Evolutionary conservation across 441 rosid genomes (phyloP), one percentile per base, ranked within the genome.

Genomic region (Arabidopsis hybrid): DNA sequence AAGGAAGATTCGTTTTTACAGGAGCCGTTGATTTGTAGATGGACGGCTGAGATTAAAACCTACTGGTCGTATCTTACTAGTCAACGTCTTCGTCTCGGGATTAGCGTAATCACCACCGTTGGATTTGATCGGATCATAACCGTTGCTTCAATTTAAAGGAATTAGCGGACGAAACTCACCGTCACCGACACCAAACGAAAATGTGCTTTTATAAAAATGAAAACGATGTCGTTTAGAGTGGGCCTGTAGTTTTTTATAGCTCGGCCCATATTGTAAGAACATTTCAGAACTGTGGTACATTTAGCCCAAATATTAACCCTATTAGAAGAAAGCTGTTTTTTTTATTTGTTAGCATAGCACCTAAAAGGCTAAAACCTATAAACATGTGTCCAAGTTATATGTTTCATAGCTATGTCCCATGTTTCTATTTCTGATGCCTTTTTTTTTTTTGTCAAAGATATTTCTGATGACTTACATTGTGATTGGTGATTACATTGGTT

Each of bases 71-170:
- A 17, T 21, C 18, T 29, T 40, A 6, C 0, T 51, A 61, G 55
- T 63, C 78, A 72, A 65, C 46, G 53, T 60, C 69, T 49, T 36
- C 80, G 69, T 72, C 21, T 55, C 31, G 56, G 5, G 59, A 6
- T 36, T 62, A 0, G 5, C 40, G 40, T 52, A 60, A 80, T 80
- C 83, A 7, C 74, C 51, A 36, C 64, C 83, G 84, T 78, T 62
- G 58, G 51, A 8, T 50, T 47, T 59, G 60, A 36, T 11, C 10
- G 59, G 69, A 61, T 77, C 73, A 5, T 21, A 69, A 31, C 78
- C 77, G 81, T 77, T 42, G 72, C 81, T 78, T 67, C 21, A 3
- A 10, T 10, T 32, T 34, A 58, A 53, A 80, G 76, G 34, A 68
- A 43, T 35, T 2, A 46, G 43, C 34, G 52, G 74, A 62, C 71